Evolutionary conservation across 1,284 basidiomycete genomes (phyloP).

Genomic region (Apiotrichum siamense): DNA sequence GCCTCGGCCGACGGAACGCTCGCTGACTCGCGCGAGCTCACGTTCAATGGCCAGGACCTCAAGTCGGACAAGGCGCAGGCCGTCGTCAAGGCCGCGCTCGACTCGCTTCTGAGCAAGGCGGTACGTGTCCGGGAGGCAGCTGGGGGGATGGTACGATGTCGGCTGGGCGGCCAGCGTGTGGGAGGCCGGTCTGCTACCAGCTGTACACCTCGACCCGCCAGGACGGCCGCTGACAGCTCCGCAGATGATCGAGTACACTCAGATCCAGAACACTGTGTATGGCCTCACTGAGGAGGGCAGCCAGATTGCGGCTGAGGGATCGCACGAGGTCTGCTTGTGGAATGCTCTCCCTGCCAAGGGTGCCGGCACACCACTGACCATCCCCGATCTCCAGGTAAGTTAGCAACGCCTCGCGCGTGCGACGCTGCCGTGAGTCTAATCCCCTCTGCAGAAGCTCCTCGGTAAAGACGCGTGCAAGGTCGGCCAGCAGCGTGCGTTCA

Average conservation of each 20-base stretch:
- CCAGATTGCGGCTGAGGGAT: slow-evolving; percentile 71
- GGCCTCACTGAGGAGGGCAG: slow-evolving; percentile 71
- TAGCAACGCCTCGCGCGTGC: not conserved
- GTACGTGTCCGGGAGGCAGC: slow-evolving; percentile 51
- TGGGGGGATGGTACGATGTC: not conserved
- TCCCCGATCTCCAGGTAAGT: slow-evolving; percentile 57
- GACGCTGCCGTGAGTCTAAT: not conserved
- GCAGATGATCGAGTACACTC: slow-evolving; percentile 79
- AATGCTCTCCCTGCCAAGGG: slow-evolving; percentile 67
- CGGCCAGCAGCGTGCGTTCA: slow-evolving; percentile 93
- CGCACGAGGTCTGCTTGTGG: slow-evolving; percentile 94
- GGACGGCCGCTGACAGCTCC: not conserved
- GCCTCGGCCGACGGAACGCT: slow-evolving; percentile 53
- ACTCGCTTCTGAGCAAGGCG: slow-evolving; percentile 78
- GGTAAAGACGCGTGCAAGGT: slow-evolving; percentile 78
- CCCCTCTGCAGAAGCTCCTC: slow-evolving; percentile 54
- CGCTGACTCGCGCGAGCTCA: slow-evolving; percentile 66
- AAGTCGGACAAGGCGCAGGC: slow-evolving; percentile 60
- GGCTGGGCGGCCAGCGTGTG: too few relatives aligned
- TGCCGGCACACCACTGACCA: slow-evolving; percentile 59
- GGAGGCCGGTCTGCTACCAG: too few relatives aligned
- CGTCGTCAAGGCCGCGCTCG: slow-evolving; percentile 75
- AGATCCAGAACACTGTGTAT: slow-evolving; percentile 69
- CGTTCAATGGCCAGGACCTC: slow-evolving; percentile 53
- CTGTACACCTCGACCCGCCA: too few relatives aligned